These are phyloP conservation scores for Suillus discolor DNA, from an alignment of 768 basidiomycete species.

Conservation along the genomic window DNA sequence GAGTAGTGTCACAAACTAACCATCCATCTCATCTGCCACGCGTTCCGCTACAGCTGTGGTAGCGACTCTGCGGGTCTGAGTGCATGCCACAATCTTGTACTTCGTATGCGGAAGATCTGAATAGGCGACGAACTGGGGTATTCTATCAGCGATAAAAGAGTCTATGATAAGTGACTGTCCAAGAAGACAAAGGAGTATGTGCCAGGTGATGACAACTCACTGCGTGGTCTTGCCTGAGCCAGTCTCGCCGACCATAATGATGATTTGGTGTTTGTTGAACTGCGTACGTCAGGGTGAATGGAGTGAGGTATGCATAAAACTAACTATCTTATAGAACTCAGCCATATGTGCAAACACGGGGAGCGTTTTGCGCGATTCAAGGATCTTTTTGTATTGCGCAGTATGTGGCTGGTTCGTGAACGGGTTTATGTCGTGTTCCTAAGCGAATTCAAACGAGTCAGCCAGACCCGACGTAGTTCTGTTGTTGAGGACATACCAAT, in stretches of 20 bases:
- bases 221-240: constrained; percentile 97
- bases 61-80: constrained; percentile 94
- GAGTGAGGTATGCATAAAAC: constrained; percentile 30
- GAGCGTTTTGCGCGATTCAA: constrained; percentile 82
- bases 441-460: background rate
- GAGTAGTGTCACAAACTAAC: constrained; percentile 45
- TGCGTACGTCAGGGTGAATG: constrained; percentile 2
- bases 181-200: constrained; percentile 21
- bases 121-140: constrained; percentile 95
- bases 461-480: background rate
- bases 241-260: constrained; percentile 92
- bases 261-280: constrained; percentile 65
- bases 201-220: constrained; percentile 48
- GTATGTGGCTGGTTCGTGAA: constrained; percentile 85
- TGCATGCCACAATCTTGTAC: constrained; percentile 93
- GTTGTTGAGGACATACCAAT: constrained; percentile 52
- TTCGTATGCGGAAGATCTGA: constrained; percentile 90
- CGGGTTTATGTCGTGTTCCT: constrained; percentile 85
- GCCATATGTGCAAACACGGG: constrained; percentile 94
- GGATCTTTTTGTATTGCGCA: constrained; percentile 80
- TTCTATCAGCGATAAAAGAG: constrained; percentile 53
- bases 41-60: constrained; percentile 99
- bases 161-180: constrained; percentile 27
- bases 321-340: constrained; percentile 87
- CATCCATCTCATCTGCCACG: constrained; percentile 99